Base-by-base conservation (phyloP, 352 stramenopile species). In the Globisporangium nunn region DNA sequence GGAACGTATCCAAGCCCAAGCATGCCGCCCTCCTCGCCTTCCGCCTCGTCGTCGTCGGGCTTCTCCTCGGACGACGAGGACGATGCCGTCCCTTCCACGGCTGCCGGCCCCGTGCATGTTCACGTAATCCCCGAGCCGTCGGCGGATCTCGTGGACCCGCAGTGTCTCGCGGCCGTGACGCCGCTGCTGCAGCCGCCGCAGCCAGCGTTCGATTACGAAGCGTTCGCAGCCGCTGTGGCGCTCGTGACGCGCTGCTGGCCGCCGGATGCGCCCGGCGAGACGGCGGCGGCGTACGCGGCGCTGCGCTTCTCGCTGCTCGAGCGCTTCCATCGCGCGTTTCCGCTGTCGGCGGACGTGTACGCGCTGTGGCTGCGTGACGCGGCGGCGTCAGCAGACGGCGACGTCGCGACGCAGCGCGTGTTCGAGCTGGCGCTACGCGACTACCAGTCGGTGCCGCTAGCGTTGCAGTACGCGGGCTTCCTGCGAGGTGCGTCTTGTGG, bases 271-370 rank as follows among this genome's bases (percentile, higher is more conserved):
- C 14, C 17, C 12, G 14, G 18, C 43, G 43, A 23, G 43, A 29
- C 43, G 6, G 43, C 28, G 0, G 6, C 43, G 0, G 14, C 49
- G 18, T 82, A 68, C 54, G 63, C 62, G 31, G 52, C 48, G 17
- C 58, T 77, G 4, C 71, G 74, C 43, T 43, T 58, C 14, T 54
- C 61, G n/a, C 17, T 89, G 0, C 87, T 72, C 46, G 50, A 43
- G 6, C 54, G 53, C 40, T 90, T 90, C 61, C 77, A 85, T n/a
- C 41, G 29, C 39, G 68, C 54, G 2, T 87, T 84, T 50, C 80
- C 80, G 11, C 59, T 91, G 7, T 85, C 72, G 15, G 66, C 74
- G 17, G 68, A 75, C 50, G 72, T 88, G 66, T 85, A 84, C 53
- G 30, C 46, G 29, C 69, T 88, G 52, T 91, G 71, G 72, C 70